Base-by-base conservation (phyloP, 352 stramenopile species). In the Globisporangium paroecandrum region DNA sequence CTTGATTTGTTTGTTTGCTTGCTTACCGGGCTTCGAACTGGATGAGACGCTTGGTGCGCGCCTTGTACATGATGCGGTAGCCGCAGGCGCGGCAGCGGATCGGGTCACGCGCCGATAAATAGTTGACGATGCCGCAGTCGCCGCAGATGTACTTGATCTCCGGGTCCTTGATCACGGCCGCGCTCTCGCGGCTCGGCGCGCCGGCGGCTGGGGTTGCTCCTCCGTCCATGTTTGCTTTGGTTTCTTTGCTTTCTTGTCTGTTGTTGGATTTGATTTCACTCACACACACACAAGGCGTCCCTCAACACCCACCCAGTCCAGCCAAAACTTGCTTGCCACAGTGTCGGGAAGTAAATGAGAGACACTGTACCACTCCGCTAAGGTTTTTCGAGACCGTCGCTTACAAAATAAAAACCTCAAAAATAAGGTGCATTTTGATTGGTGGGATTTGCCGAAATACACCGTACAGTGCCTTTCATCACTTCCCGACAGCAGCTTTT, bases 51-150 rank as follows among this genome's bases (percentile, higher is more conserved):
- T 98, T 98, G 34, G 97, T 99, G 68, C 97, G 89, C 24, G 90
- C 95, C 84, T 99, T 99, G 90, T 99, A 99, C 76, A 99, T 94
- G 85, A 99, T 98, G 67, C 97, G 90, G 83, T 99, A 98, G 61
- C 95, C 95, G 75, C 97, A 99, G 56, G 97, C 93, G 66, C 95
- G 91, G 81, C 97, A 99, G 64, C 95, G 90, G 65, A 99, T 97
- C 27, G 94, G 93, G 82, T 99, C 97, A 66, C 93, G 90, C 58
- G 93, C 93, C 70, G 97, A 98, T 73, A 99, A 92, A 68, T 98
- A 89, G 81, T 98, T 98, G 63, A 95, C 82, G 67, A 97, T 95
- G 54, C 94, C 95, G 76, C 97, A 99, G 86, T 99, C 97, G 32
- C 97, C 97, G 74, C 97, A 99, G 75, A 98, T 96, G 85, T 99